A percentile compares a stretch with the other conserved stretches of the same genome.
These are phyloP conservation scores for Salix koriyanagi DNA, from an alignment of 345 rosid genomes.

Conservation along the genomic window DNA sequence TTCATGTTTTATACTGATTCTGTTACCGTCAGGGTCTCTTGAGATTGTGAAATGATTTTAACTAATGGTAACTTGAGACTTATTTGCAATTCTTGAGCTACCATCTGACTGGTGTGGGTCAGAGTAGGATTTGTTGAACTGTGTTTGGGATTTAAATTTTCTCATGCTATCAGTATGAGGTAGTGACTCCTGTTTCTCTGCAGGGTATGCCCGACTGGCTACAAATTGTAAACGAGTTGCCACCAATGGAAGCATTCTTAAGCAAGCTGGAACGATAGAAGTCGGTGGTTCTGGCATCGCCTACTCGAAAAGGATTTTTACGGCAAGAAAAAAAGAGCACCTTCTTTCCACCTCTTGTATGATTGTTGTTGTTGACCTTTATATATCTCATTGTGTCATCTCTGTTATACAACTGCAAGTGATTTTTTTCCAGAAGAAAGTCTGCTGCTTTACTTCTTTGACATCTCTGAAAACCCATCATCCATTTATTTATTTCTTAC, in stretches of 20 bases:
- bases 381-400: not conserved
- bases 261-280: slow-evolving; percentile 79
- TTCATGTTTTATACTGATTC: not conserved
- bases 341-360: not conserved
- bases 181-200: not conserved
- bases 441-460: not conserved
- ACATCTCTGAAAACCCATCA: not conserved
- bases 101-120: not conserved
- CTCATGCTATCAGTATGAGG: not conserved
- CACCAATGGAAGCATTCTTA: slow-evolving; percentile 70
- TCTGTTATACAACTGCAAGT: not conserved
- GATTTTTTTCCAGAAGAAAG: not conserved
- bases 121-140: not conserved
- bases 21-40: not conserved
- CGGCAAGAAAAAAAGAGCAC: not conserved
- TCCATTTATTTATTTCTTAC: not conserved
- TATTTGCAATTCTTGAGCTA: not conserved
- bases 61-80: not conserved
- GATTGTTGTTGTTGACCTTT: not conserved
- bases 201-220: slow-evolving; percentile 96
- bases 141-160: not conserved
- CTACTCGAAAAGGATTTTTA: not conserved
- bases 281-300: slow-evolving; percentile 5
- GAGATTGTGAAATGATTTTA: not conserved
- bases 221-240: slow-evolving; percentile 72